Percentiles rank a stretch among this genome's conserved stretches.
Conservation (phyloP, 768 basidiomycete genomes). For the Termitomyces sp. region DNA sequence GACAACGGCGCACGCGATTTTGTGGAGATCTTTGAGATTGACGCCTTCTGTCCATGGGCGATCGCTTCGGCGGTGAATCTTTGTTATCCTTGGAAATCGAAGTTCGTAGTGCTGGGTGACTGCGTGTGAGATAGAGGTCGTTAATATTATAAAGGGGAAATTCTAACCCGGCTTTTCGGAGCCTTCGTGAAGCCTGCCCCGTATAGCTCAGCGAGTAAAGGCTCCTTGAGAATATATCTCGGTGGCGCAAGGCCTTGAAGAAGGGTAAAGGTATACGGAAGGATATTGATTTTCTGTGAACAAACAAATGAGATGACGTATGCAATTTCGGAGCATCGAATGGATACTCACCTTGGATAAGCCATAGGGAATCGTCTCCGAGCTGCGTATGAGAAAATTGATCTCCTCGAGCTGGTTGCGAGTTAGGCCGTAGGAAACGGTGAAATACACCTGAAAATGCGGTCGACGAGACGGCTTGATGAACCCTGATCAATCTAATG, state of each 20-base stretch:
- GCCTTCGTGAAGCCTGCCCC: constrained; percentile 84
- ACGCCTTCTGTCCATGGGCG: constrained; percentile 63
- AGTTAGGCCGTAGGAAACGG: constrained; percentile 70
- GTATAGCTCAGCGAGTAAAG: constrained; percentile 69
- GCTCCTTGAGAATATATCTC: constrained; percentile 52
- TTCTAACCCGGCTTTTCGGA: constrained; percentile 48
- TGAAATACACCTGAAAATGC: constrained; percentile 74
- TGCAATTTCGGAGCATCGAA: background rate
- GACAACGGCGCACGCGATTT: constrained; percentile 51
- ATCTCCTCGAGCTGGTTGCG: constrained; percentile 68
- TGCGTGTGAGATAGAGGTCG: background rate
- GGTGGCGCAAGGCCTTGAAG: constrained; percentile 51
- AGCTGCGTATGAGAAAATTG: constrained; percentile 62
- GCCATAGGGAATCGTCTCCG: constrained; percentile 35
- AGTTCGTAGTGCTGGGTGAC: constrained; percentile 70
- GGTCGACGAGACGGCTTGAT: constrained; percentile 45
- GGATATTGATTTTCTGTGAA: background rate
- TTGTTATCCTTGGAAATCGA: constrained; percentile 79
- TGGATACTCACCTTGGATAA: constrained; percentile 21
- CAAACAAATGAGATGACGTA: background rate
- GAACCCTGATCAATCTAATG: background rate
- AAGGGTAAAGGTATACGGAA: constrained; percentile 59
- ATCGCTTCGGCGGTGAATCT: constrained; percentile 59
- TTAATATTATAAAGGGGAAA: background rate
- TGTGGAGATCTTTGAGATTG: constrained; percentile 48